phyloP scores from a whole-genome alignment of 192 early-diverging fungal genomes.

The Podila verticillata region DNA sequence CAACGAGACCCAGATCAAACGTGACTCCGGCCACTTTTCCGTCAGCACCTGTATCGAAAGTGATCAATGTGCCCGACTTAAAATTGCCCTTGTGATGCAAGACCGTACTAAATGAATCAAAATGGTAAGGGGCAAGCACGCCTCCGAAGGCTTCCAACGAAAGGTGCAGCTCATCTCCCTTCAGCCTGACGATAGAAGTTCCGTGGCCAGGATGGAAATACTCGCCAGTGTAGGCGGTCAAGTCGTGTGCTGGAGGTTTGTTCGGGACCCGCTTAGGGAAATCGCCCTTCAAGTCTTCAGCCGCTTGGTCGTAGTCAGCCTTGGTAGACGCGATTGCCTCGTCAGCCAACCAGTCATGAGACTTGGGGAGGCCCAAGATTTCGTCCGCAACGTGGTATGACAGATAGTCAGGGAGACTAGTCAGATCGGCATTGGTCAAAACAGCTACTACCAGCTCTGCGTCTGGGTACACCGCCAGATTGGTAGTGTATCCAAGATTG shows the following conservation, averaged over 20 bases:
- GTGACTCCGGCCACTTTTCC: neutral
- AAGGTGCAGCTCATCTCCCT: neutral
- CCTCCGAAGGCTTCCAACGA: neutral
- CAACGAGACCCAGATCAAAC: too few relatives aligned
- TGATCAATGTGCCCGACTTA: neutral
- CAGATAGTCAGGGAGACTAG: neutral
- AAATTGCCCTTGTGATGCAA: neutral
- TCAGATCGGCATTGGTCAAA: neutral
- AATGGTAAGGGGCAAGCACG: slow-evolving; percentile 3
- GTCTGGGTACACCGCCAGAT: neutral
- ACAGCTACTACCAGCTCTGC: neutral
- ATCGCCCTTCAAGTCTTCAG: too few relatives aligned
- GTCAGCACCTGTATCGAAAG: neutral
- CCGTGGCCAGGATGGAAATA: neutral
- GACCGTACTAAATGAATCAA: neutral
- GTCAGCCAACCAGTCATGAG: neutral
- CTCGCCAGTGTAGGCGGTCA: neutral
- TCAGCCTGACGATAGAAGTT: neutral
- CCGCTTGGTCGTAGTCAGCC: too few relatives aligned
- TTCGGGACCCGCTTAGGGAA: neutral
- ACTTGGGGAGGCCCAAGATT: neutral
- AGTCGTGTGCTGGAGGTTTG: neutral
- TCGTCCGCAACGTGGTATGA: neutral
- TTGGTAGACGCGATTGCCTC: neutral
- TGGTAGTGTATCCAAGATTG: neutral